Evolutionary conservation across 345 rosid species (phyloP), one percentile per base, ranked within the genome.

Genomic region (Adansonia digitata): DNA sequence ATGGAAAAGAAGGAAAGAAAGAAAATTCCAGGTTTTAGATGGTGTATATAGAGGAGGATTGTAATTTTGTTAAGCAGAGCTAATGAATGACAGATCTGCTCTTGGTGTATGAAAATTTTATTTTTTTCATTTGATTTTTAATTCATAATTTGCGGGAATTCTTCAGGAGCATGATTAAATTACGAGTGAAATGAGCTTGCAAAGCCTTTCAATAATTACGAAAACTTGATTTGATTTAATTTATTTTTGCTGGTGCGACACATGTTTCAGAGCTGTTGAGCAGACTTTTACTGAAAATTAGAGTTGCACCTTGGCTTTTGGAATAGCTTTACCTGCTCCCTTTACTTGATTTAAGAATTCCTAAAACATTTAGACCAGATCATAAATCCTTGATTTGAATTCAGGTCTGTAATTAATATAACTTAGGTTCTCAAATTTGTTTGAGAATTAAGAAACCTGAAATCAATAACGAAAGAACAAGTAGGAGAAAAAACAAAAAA

Each of bases 31-130:
- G 70, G 53, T 5, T 48, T 60, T 77, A 84, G 84, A 35, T 67
- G 49, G 20, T 7, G 87, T 84, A 78, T 13, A 86, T 82, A 81
- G 74, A 51, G n/a, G 71, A 51, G 52, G 37, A 74, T 74, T 79
- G 81, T 76, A 78, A 74, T 81, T 82, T 82, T 40, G 40, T 64
- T 26, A 45, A 15, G 72, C 60, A 75, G 77, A 74, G 17, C 35
- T 2, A 77, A 71, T 26, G 56, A 72, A 70, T 1, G 10, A 31
- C 29, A 37, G 43, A 29, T 24, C 7, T 52, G 17, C 34, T 22
- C 22, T 34, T n/a, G 15, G 1, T 10, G 14, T 49, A 18, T 9
- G 3, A 2, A 24, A 1, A 4, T n/a, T 51, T 15, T 39, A 39
- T 39, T 39, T 39, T 37, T 37, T 5, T 37, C 5, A 13, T 14